Evolutionary conservation across 169 alveolate genomes (phyloP), one percentile per base, ranked within the genome.

Genomic region (Cryptosporidium sp.): DNA sequence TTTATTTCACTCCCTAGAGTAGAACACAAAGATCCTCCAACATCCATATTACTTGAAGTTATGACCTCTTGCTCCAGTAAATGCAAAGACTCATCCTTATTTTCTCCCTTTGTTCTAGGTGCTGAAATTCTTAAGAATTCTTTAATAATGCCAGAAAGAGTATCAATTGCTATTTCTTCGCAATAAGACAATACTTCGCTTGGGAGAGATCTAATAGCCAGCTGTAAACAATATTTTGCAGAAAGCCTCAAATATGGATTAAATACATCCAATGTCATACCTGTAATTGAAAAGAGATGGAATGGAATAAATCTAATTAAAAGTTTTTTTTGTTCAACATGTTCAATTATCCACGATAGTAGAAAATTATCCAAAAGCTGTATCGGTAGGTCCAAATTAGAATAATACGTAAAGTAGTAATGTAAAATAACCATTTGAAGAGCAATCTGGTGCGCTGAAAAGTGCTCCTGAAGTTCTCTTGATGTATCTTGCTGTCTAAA

Each of bases 181-280:
- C 89, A 62, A 48, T 80, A 80, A 31, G 89, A 37, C 7, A 80
- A 65, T 23, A 80, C 16, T 56, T 80, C 75, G 23, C 53, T 65
- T 37, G 89, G 89, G n/a, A 80, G 65, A 58, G 89, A 80, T 80
- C 89, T 80, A 62, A 80, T 80, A 35, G 75, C 89, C 48, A 80
- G 44, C 10, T 80, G 89, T 31, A 80, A 44, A 26, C 89, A 80
- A 65, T 80, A 80, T 65, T 65, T 80, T 10, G 89, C 89, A 23
- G 89, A 80, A 16, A 70, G 56, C 52, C 89, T 80, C 18, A 80
- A 26, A 39, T 80, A 80, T n/a, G 89, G 89, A 62, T 65, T 80
- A 65, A 62, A 80, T 44, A 80, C 60, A 62, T 80, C 89, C 18
- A 80, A 48, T 33, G 89, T 80, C 75, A 80, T 80, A 62, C 89